Percentiles rank a stretch among this genome's conserved stretches.
Conservation (phyloP, 345 rosid species). For the Garcia nutans region DNA sequence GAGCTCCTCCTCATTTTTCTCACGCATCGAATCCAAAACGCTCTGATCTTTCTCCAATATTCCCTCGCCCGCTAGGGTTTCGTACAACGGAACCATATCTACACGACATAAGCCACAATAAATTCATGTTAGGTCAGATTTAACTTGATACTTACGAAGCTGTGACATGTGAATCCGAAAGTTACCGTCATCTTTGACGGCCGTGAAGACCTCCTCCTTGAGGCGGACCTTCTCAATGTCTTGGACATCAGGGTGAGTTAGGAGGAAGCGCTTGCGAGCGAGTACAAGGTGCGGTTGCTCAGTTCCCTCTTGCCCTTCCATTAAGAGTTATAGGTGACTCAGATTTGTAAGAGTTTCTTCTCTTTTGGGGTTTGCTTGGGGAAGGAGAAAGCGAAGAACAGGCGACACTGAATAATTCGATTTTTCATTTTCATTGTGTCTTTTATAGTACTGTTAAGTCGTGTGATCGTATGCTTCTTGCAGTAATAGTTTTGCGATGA, state of each 20-base stretch:
- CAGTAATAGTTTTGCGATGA: not conserved
- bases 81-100: constrained; percentile 90
- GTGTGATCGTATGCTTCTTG: not conserved
- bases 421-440: not conserved
- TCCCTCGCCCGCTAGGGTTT: constrained; percentile 67
- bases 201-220: constrained; percentile 73
- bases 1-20: constrained; percentile 69
- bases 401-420: too few relatives aligned
- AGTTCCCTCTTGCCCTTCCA: constrained; percentile 81
- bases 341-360: not conserved
- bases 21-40: constrained; percentile 61
- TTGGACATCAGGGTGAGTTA: constrained; percentile 68
- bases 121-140: not conserved
- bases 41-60: constrained; percentile 70
- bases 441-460: not conserved
- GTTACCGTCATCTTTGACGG: constrained; percentile 71
- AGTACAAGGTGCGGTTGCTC: constrained; percentile 88
- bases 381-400: constrained; percentile 16
- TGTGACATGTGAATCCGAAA: constrained; percentile 5
- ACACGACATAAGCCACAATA: constrained; percentile 9
- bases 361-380: constrained; percentile 18
- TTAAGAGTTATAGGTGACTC: constrained; percentile 16
- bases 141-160: not conserved
- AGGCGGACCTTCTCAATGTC: constrained; percentile 94
- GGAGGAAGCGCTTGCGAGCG: constrained; percentile 76